phyloP scores from a whole-genome alignment of 352 stramenopile species.

The Pythium oligandrum region DNA sequence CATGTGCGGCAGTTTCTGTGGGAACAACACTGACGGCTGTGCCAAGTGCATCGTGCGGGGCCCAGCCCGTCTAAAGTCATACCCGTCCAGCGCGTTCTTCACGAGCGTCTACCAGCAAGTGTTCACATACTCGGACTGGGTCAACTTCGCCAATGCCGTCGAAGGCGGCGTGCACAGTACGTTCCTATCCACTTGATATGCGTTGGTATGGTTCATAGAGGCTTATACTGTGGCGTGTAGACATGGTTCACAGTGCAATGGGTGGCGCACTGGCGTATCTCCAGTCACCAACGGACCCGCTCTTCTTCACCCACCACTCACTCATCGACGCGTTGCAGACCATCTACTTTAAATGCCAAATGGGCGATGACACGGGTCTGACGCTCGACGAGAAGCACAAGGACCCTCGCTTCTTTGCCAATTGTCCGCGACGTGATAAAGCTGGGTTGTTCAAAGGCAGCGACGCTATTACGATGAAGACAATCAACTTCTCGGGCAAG shows the following conservation, averaged over 20 bases:
- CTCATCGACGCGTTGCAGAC: conserved; percentile 17
- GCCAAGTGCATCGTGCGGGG: conserved; percentile 16
- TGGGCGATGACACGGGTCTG: conserved; percentile 17
- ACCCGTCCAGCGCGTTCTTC: conserved; percentile 12
- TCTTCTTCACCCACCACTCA: conserved; percentile 22
- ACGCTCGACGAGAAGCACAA: conserved; percentile 20
- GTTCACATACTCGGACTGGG: conserved; percentile 12
- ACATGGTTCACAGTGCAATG: conserved; percentile 16
- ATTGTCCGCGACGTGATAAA: conserved; percentile 18
- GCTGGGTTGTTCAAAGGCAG: conserved; percentile 12
- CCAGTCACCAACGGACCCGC: conserved; percentile 18
- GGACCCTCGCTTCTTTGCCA: conserved; percentile 28
- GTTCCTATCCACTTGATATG: neutral
- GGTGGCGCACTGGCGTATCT: conserved; percentile 14
- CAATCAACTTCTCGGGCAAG: conserved; percentile 1
- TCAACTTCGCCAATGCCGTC: conserved; percentile 4
- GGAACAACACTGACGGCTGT: conserved; percentile 12
- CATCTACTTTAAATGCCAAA: conserved; percentile 22
- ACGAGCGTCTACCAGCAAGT: conserved; percentile 21
- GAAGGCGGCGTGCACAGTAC: conserved; percentile 22
- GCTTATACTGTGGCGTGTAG: conserved; percentile 4
- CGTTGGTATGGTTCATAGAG: too few relatives aligned
- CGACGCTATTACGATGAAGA: conserved; percentile 9
- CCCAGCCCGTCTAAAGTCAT: neutral
- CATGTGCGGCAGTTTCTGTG: conserved; percentile 12